Evolutionary conservation across 768 basidiomycete species (phyloP).

Genomic region (Xerocomellus intermedius): DNA sequence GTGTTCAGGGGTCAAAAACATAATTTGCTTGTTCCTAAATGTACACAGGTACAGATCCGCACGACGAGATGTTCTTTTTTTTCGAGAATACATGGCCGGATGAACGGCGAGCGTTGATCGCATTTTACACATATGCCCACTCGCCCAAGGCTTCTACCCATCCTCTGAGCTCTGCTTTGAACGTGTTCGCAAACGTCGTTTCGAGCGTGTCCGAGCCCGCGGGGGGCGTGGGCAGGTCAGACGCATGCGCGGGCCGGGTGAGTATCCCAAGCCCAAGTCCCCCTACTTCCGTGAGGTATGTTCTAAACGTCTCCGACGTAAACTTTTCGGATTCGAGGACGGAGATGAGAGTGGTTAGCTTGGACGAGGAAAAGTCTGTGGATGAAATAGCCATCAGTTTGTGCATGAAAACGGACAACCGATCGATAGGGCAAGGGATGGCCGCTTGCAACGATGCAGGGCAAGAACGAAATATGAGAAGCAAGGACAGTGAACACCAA

Average conservation of each 20-base stretch:
- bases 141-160: conserved; percentile 39
- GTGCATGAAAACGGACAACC: not conserved
- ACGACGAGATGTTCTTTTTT: not conserved
- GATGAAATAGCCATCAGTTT: not conserved
- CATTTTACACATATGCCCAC: conserved; percentile 39
- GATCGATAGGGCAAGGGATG: not conserved
- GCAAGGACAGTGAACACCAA: conserved; percentile 36
- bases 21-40: not conserved
- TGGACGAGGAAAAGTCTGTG: conserved; percentile 66
- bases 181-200: conserved; percentile 27
- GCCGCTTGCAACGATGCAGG: not conserved
- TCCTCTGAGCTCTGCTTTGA: conserved; percentile 27
- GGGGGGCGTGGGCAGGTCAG: conserved; percentile 29
- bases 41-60: conserved; percentile 3
- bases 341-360: conserved; percentile 56
- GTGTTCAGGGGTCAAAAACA: not conserved
- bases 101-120: not conserved
- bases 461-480: not conserved
- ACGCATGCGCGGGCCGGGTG: conserved; percentile 43
- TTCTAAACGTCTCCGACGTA: conserved; percentile 37
- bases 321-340: conserved; percentile 42
- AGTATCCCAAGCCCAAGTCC: conserved; percentile 90
- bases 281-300: conserved; percentile 88
- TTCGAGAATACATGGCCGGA: not conserved
- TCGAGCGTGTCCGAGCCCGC: conserved; percentile 11